Conservation (phyloP, 1,139 yeast genomes). For the Sugiyamaella neomexicana region DNA sequence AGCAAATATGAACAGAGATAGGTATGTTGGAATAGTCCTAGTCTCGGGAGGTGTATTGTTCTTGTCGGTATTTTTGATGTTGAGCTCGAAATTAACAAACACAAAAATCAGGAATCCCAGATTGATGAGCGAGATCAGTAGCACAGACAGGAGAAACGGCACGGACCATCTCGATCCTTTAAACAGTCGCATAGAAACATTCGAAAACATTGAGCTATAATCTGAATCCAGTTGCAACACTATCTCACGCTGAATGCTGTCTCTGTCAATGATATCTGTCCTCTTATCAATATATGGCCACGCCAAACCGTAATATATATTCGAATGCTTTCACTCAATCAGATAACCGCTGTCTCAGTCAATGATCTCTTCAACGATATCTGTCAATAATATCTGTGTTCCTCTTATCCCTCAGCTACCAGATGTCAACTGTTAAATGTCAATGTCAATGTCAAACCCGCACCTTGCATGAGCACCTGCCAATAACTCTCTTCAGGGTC, state of each 20-base stretch:
- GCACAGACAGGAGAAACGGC: constrained; percentile 30
- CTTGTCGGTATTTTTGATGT: constrained; percentile 23
- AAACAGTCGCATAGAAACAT: constrained; percentile 2
- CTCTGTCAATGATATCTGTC: too few relatives aligned
- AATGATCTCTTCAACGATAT: not conserved
- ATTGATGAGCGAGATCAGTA: constrained; percentile 32
- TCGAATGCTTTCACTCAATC: too few relatives aligned
- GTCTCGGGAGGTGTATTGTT: constrained; percentile 28
- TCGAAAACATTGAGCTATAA: not conserved
- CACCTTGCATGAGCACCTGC: too few relatives aligned
- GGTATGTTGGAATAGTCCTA: constrained; percentile 40
- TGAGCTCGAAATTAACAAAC: constrained; percentile 36
- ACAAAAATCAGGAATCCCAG: constrained; percentile 36
- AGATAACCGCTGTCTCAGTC: too few relatives aligned
- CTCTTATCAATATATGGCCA: too few relatives aligned
- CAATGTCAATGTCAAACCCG: too few relatives aligned
- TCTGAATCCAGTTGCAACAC: too few relatives aligned
- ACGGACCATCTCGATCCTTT: constrained; percentile 24
- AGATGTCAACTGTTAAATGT: not conserved
- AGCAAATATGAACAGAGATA: constrained; percentile 51
- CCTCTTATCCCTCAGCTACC: not conserved
- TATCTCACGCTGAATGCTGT: too few relatives aligned
- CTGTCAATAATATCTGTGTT: too few relatives aligned
- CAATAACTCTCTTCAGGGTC: too few relatives aligned
- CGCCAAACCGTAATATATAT: too few relatives aligned